Conservation (phyloP, 1,284 basidiomycete species). For the Papiliotrema flavescens region DNA sequence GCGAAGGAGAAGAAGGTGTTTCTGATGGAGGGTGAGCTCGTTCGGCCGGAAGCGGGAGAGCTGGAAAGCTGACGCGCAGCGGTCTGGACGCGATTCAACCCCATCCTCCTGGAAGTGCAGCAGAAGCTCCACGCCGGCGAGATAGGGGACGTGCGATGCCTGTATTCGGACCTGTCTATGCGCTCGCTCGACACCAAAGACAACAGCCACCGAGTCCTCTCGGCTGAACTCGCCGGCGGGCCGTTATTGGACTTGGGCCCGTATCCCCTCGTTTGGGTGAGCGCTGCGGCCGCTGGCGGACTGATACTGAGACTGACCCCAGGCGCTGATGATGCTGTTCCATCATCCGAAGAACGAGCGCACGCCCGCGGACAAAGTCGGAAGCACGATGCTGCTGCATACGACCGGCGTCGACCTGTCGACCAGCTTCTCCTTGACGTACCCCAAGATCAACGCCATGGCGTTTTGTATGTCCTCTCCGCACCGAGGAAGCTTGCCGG, state of each 20-base stretch:
- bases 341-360: conserved; percentile 37
- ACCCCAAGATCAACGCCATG: conserved; percentile 40
- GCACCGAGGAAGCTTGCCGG: not conserved
- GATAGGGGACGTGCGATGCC: conserved; percentile 42
- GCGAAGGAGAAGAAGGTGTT: conserved; percentile 45
- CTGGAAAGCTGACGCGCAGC: conserved; percentile 17
- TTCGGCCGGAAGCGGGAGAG: no score
- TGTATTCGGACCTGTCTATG: conserved; percentile 42
- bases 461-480: conserved; percentile 23
- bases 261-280: conserved; percentile 38
- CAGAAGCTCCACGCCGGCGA: conserved; percentile 38
- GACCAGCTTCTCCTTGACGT: conserved; percentile 39
- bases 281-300: not conserved
- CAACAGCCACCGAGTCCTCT: not conserved
- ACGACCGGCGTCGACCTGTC: conserved; percentile 44
- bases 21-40: conserved; percentile 47
- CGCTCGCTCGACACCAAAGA: conserved; percentile 5
- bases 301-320: not conserved
- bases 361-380: conserved; percentile 28
- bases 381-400: conserved; percentile 36
- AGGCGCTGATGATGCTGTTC: conserved; percentile 35
- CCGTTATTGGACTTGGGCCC: conserved; percentile 52
- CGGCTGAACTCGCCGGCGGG: conserved; percentile 51
- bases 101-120: conserved; percentile 40
- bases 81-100: conserved; percentile 50